Base-by-base conservation (phyloP, 2,329 filamentous ascomycete genomes). In the Penicillium sclerotiorum region DNA sequence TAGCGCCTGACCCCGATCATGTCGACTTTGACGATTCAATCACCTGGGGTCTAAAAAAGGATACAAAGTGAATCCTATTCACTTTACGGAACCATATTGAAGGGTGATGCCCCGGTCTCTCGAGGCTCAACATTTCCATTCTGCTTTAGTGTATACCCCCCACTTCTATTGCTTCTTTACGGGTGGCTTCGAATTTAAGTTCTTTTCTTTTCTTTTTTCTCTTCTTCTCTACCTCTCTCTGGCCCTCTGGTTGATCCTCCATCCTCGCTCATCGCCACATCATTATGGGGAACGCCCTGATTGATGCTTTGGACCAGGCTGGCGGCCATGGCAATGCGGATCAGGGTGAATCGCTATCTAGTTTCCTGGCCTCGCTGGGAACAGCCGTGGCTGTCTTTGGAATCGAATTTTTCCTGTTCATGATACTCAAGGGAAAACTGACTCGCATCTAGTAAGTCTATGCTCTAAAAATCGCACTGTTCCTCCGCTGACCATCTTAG, bases 391-490 rank as follows among this genome's bases (percentile, higher is more conserved):
- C 82, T 15, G 71, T 89, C 47, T 89, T 89, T 53, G 79, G 76
- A 1, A 71, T 86, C 5, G 78, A 84, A 65, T 75, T 90, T 28
- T 64, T 86, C 9, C 64, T 88, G n/a, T 96, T 96, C 67, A 68
- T 90, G 6, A 61, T 94, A 1, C 74, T 96, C 35, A 85, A 90
- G 57, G 86, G 89, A 51, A 92, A 89, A 57, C 73, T 95, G 28
- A 85, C 85, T 2, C 81, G 90, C 55, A 95, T 96, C 53, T 96
- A 92, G 88, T 91, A 74, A 64, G 86, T 75, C 17, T n/a, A 28
- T 8, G 15, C 15, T 11, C 15, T 18, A 11, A 11, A 12, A 4
- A 20, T 4, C 18, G 21, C 9, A 23, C 23, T 3, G 15, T 5
- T 23, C 5, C 27, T 21, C 13, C n/a, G 17, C 51, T 58, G 36